Percentiles rank a stretch among this genome's conserved stretches.
phyloP scores from a whole-genome alignment of 768 basidiomycete species.

The Russula earlei region DNA sequence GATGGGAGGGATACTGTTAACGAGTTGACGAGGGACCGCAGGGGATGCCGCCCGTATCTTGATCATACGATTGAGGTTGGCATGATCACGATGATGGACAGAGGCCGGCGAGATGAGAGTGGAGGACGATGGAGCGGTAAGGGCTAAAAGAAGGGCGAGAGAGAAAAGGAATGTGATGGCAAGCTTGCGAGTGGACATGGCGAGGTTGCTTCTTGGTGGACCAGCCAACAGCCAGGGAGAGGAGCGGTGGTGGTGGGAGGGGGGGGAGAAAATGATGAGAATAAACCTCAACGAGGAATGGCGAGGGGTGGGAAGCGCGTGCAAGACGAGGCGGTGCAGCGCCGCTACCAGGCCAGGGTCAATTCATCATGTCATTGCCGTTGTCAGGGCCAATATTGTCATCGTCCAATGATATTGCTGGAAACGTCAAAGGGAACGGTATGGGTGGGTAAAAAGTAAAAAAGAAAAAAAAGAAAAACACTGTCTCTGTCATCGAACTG shows the following conservation, averaged over 20 bases:
- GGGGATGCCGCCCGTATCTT: conserved; percentile 47
- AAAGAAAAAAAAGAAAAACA: too few species aligned
- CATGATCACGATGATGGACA: conserved; percentile 45
- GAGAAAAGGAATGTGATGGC: conserved; percentile 57
- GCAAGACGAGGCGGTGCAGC: too few species aligned
- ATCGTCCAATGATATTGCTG: too few species aligned
- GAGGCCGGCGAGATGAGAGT: conserved; percentile 34
- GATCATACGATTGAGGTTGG: conserved; percentile 51
- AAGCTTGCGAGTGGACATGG: conserved; percentile 44
- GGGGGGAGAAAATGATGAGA: conserved; percentile 1
- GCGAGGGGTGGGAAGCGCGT: too few species aligned
- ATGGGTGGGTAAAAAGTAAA: too few species aligned
- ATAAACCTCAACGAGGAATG: too few species aligned
- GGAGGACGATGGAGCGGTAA: conserved; percentile 35
- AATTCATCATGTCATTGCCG: too few species aligned
- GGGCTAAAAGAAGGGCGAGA: conserved; percentile 44
- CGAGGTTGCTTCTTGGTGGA: conserved; percentile 18
- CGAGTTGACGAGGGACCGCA: conserved; percentile 9
- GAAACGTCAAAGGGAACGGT: too few species aligned
- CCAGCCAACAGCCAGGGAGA: conserved; percentile 17
- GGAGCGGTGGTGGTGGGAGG: not conserved
- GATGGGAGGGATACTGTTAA: conserved; percentile 22
- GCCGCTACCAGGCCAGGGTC: too few species aligned
- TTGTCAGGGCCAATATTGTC: too few species aligned
- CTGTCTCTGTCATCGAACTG: too few species aligned